Conservation (phyloP, 495 filamentous ascomycete species). For the Penicillium desertorum region DNA sequence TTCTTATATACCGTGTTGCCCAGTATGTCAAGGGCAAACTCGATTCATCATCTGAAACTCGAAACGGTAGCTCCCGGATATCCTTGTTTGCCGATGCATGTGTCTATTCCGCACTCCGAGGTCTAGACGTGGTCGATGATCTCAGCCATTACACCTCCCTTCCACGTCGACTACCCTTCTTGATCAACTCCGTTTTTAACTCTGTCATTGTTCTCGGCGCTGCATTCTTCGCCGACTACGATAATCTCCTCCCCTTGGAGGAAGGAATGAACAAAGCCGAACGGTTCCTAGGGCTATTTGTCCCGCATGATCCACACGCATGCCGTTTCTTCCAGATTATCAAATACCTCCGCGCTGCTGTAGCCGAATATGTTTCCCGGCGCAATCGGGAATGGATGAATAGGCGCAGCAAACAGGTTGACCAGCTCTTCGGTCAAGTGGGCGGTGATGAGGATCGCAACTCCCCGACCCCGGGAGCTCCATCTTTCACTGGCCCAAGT, state of each 20-base stretch:
- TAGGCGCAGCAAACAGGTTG: constrained; percentile 39
- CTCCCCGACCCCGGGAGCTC: constrained; percentile 13
- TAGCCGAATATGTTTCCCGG: constrained; percentile 44
- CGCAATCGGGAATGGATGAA: constrained; percentile 41
- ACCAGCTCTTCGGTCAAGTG: constrained; percentile 44
- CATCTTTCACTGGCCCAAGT: constrained; percentile 13
- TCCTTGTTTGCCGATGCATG: constrained; percentile 69
- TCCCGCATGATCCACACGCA: constrained; percentile 63
- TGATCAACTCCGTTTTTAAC: constrained; percentile 73
- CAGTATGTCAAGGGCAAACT: constrained; percentile 43
- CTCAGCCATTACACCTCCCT: constrained; percentile 59
- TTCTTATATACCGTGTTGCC: constrained; percentile 60
- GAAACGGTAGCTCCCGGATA: constrained; percentile 46
- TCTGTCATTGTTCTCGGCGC: constrained; percentile 66
- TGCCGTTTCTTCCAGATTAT: constrained; percentile 63
- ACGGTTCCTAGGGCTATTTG: constrained; percentile 59
- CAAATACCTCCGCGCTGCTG: constrained; percentile 57
- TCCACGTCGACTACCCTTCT: constrained; percentile 65
- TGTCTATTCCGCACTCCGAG: constrained; percentile 67
- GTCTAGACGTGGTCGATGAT: constrained; percentile 59
- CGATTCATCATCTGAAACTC: constrained; percentile 26
- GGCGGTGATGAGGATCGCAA: constrained; percentile 20
- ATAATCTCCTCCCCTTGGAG: constrained; percentile 54
- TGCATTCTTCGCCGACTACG: constrained; percentile 67
- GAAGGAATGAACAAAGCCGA: constrained; percentile 59